A percentile compares a stretch with the other conserved stretches of the same genome.
Conservation (phyloP, 2,329 filamentous ascomycete species). For the Huntiella moniliformis region DNA sequence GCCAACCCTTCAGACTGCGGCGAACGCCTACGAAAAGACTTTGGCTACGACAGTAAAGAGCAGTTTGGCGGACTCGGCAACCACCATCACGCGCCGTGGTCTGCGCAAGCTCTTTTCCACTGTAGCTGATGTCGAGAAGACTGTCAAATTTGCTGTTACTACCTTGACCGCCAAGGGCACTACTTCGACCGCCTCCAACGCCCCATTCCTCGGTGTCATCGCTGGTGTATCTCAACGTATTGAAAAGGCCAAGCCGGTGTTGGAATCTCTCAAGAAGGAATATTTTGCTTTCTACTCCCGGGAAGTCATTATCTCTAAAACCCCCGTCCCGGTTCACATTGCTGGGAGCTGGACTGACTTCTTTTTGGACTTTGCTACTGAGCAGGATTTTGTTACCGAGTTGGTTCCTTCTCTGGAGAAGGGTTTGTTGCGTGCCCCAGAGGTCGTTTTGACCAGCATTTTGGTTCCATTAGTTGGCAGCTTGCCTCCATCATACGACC, state of each 20-base stretch:
- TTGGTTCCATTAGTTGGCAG: conserved; percentile 54
- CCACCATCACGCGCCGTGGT: conserved; percentile 61
- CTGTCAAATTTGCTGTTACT: conserved; percentile 42
- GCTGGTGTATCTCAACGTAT: conserved; percentile 71
- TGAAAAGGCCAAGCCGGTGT: conserved; percentile 36
- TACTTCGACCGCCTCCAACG: conserved; percentile 48
- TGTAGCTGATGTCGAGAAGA: conserved; percentile 36
- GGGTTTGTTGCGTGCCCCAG: conserved; percentile 69
- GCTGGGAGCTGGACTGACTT: conserved; percentile 62
- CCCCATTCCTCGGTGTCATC: conserved; percentile 64
- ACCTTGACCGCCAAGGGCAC: conserved; percentile 49
- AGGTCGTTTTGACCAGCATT: conserved; percentile 68
- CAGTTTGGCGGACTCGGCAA: conserved; percentile 51
- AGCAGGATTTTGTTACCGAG: conserved; percentile 57
- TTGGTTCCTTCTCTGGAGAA: conserved; percentile 74
- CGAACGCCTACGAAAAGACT: conserved; percentile 61
- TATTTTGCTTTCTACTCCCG: conserved; percentile 71
- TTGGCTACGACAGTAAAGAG: conserved; percentile 44
- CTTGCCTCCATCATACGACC: conserved; percentile 51
- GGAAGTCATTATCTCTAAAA: conserved; percentile 67
- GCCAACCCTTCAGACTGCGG: conserved; percentile 49
- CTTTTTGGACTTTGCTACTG: conserved; percentile 53
- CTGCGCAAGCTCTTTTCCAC: conserved; percentile 54
- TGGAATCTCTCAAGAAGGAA: conserved; percentile 45
- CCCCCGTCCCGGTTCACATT: conserved; percentile 50